These are phyloP conservation scores for Microcera coccophila DNA, from an alignment of 2,329 filamentous ascomycete genomes.

Conservation along the genomic window DNA sequence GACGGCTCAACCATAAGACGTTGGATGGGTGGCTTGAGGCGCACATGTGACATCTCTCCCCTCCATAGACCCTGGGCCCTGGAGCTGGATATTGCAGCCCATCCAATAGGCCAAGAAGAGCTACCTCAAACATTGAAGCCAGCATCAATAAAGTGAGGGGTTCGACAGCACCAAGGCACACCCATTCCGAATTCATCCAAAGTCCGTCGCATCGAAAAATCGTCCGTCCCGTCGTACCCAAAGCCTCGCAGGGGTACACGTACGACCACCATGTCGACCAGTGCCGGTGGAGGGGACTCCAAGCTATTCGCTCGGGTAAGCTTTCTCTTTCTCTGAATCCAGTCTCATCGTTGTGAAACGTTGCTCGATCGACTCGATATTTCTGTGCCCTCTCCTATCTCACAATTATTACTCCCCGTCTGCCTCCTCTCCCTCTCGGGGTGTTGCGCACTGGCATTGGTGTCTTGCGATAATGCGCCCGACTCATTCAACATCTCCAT, in stretches of 20 bases:
- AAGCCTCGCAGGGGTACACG: constrained; percentile 23
- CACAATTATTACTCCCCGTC: constrained; percentile 3
- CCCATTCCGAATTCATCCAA: constrained; percentile 22
- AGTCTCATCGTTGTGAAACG: constrained; percentile 17
- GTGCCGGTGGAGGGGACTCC: constrained; percentile 78
- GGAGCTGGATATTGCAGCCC: constrained; percentile 16
- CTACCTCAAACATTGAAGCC: constrained; percentile 10
- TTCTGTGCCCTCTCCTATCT: constrained; percentile 3
- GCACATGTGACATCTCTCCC: constrained; percentile 26
- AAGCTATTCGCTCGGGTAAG: constrained; percentile 97
- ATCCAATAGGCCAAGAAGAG: constrained; percentile 26
- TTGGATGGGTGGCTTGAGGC: constrained; percentile 20
- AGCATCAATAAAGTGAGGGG: constrained; percentile 21
- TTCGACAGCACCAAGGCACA: constrained; percentile 14
- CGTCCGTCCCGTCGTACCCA: constrained; percentile 7
- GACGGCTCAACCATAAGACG: constrained; percentile 15
- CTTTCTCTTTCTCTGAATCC: constrained; percentile 18
- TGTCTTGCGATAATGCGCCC: neutral
- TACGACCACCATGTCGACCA: constrained; percentile 50
- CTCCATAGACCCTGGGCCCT: constrained; percentile 18
- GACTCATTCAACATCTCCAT: constrained; percentile 11
- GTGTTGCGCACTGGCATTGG: neutral
- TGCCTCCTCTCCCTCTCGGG: neutral
- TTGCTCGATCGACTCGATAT: constrained; percentile 7
- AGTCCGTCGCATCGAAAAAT: constrained; percentile 3